These are phyloP conservation scores for Nymphaea colorata DNA, from an alignment of 164 flowering plant genomes.

Conservation along the genomic window DNA sequence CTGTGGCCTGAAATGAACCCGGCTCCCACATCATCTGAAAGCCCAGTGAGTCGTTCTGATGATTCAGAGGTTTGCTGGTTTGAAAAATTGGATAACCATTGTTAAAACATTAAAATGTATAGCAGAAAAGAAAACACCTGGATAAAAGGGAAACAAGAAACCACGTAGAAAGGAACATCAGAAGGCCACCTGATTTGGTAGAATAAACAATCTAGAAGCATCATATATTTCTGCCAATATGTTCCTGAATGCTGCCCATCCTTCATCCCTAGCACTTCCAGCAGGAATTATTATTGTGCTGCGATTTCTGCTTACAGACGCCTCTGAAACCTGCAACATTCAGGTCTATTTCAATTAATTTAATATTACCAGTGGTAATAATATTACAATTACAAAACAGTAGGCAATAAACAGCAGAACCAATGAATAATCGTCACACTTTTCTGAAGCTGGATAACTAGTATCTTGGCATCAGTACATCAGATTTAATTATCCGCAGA, in stretches of 20 bases:
- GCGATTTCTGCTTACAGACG: slow-evolving; percentile 93
- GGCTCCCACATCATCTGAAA: slow-evolving; percentile 96
- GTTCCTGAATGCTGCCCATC: slow-evolving; percentile 95
- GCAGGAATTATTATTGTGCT: slow-evolving; percentile 98
- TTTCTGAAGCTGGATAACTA: too few relatives aligned
- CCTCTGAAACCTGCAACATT: slow-evolving; percentile 71
- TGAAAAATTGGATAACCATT: neutral
- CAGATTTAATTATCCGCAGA: too few relatives aligned
- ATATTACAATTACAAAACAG: too few relatives aligned
- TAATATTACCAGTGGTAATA: too few relatives aligned
- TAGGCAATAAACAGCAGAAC: too few relatives aligned
- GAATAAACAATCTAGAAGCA: slow-evolving; percentile 58
- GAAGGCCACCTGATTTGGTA: slow-evolving; percentile 54
- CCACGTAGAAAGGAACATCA: neutral
- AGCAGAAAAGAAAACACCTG: neutral
- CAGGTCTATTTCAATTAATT: too few relatives aligned
- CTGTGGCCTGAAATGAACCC: slow-evolving; percentile 88
- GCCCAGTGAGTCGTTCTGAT: slow-evolving; percentile 69
- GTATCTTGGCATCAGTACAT: too few relatives aligned
- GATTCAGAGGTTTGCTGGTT: slow-evolving; percentile 69
- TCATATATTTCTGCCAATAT: slow-evolving; percentile 92
- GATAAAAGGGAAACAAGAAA: neutral
- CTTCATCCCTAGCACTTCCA: slow-evolving; percentile 82
- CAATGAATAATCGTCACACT: too few relatives aligned
- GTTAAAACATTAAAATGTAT: neutral